Conservation (phyloP, 805 yeast species). For the Monosporozyma yasuniensis region DNA sequence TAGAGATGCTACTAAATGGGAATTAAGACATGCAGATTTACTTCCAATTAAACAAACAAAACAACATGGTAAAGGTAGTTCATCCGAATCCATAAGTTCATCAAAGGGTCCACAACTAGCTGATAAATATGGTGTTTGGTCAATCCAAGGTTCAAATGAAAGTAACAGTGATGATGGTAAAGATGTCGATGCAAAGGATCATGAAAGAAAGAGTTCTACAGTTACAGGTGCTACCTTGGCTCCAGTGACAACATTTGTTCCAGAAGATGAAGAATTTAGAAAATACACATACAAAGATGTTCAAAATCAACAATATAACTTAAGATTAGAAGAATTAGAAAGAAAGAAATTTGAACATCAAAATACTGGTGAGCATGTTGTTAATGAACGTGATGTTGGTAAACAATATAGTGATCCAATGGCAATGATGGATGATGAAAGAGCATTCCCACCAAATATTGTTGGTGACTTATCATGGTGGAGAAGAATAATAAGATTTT, state of each 20-base stretch:
- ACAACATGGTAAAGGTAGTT: not conserved
- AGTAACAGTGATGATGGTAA: not conserved
- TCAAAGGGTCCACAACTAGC: not conserved
- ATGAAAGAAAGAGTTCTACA: constrained; percentile 4
- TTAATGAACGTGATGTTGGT: constrained; percentile 20
- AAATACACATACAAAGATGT: constrained; percentile 20
- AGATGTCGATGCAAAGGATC: not conserved
- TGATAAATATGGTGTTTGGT: not conserved
- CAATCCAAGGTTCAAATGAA: constrained; percentile 1
- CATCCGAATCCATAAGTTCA: not conserved
- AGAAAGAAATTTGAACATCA: not conserved
- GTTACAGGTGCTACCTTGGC: constrained; percentile 4
- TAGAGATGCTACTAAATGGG: constrained; percentile 24
- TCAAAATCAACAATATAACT: not conserved
- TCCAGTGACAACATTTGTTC: constrained; percentile 18
- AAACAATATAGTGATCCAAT: constrained; percentile 18
- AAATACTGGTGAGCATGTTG: constrained; percentile 4
- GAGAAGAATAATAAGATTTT: constrained; percentile 31
- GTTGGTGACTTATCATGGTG: constrained; percentile 11
- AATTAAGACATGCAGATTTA: constrained; percentile 24
- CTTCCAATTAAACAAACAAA: constrained; percentile 12
- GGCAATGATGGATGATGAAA: constrained; percentile 15
- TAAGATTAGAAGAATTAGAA: constrained; percentile 8
- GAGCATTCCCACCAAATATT: constrained; percentile 22
- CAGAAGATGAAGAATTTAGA: constrained; percentile 21